Evolutionary conservation across 1,284 basidiomycete genomes (phyloP).

Genomic region (Naganishia sp.): DNA sequence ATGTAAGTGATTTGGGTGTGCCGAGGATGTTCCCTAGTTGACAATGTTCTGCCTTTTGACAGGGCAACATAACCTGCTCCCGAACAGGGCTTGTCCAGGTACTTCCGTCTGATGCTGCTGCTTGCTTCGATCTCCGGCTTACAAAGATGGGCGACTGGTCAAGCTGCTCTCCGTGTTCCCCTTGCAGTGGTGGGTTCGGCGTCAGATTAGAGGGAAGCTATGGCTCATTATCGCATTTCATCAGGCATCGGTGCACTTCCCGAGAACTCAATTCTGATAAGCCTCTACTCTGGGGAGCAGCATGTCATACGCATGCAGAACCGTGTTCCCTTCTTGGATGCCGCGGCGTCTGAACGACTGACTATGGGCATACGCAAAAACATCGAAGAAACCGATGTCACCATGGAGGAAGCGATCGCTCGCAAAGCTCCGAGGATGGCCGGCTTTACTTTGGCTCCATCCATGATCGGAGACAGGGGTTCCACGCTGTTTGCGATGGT

Average conservation of each 20-base stretch:
- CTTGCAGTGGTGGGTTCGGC: constrained; percentile 18
- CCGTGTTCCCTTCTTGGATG: constrained; percentile 3
- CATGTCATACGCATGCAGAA: constrained; percentile 7
- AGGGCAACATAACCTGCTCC: constrained; percentile 10
- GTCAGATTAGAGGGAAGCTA: background rate
- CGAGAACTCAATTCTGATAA: constrained; percentile 6
- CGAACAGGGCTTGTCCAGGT: constrained; percentile 17
- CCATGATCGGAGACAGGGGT: constrained; percentile 3
- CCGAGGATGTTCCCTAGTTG: background rate
- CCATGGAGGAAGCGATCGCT: constrained; percentile 1
- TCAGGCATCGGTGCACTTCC: constrained; percentile 13
- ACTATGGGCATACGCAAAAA: background rate
- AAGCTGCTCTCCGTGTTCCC: constrained; percentile 19
- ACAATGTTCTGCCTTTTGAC: background rate
- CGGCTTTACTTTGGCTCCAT: constrained; percentile 15
- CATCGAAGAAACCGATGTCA: constrained; percentile 14
- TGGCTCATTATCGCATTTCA: background rate
- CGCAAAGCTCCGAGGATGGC: constrained; percentile 20
- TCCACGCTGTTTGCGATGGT: constrained; percentile 19
- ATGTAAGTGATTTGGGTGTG: background rate
- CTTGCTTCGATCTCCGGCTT: background rate
- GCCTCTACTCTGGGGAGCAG: constrained; percentile 25
- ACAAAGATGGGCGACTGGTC: constrained; percentile 7
- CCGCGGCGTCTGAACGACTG: background rate
- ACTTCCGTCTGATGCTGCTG: background rate